Percentiles rank a stretch among this genome's conserved stretches.
phyloP scores from a whole-genome alignment of 495 filamentous ascomycete genomes.

The Hypoxylon trugodes region DNA sequence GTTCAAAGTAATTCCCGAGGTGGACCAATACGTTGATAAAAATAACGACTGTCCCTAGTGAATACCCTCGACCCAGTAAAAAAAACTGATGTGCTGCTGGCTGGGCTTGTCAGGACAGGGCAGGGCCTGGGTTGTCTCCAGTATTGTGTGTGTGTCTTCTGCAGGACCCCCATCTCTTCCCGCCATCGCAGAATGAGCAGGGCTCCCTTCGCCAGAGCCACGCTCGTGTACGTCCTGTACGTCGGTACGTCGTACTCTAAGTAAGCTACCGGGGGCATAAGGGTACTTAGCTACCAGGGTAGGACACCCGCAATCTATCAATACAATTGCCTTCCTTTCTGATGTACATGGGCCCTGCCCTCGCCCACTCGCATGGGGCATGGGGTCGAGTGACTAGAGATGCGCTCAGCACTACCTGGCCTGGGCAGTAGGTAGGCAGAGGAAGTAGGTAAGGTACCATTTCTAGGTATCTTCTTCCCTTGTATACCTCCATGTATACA shows the following conservation, averaged over 20 bases:
- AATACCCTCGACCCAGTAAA: too few species aligned
- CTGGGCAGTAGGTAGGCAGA: slow-evolving; percentile 24
- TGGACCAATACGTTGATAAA: slow-evolving; percentile 41
- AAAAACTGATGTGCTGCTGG: slow-evolving; percentile 24
- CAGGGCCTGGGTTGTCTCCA: too few species aligned
- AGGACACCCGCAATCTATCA: slow-evolving; percentile 33
- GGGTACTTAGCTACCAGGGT: slow-evolving; percentile 27
- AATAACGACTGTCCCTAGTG: slow-evolving; percentile 32
- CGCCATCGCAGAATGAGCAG: slow-evolving; percentile 38
- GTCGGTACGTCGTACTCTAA: slow-evolving; percentile 14
- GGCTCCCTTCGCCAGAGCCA: slow-evolving; percentile 39
- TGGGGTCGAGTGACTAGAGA: slow-evolving; percentile 29
- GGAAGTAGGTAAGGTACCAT: too few species aligned
- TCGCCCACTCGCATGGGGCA: too few species aligned
- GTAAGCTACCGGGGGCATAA: slow-evolving; percentile 4
- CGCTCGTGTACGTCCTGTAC: slow-evolving; percentile 24
- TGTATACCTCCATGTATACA: too few species aligned
- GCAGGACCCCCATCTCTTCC: slow-evolving; percentile 39
- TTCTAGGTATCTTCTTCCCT: too few species aligned
- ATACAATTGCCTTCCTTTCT: slow-evolving; percentile 26
- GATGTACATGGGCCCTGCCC: slow-evolving; percentile 33
- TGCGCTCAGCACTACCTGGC: slow-evolving; percentile 27
- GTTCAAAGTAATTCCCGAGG: slow-evolving; percentile 35
- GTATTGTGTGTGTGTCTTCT: too few species aligned
- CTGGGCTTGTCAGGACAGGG: slow-evolving; percentile 24